Evolutionary conservation across 331 rosid genomes (phyloP).

Genomic region (Quercus phellos): DNA sequence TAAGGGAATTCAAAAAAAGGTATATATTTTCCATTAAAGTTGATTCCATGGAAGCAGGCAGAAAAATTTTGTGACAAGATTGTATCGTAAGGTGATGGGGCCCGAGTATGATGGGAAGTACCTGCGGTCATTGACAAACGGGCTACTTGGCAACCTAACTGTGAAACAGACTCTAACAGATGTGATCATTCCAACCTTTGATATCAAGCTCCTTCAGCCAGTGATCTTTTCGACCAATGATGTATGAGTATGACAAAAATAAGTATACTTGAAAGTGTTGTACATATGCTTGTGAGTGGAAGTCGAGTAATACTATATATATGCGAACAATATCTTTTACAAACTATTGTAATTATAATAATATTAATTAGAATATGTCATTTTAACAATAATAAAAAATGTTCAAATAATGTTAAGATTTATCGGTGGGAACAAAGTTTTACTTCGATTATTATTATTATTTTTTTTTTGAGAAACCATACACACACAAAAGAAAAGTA

Average conservation of each 20-base stretch:
- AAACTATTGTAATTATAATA: too few relatives aligned
- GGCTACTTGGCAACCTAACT: background rate
- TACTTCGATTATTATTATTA: too few relatives aligned
- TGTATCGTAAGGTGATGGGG: background rate
- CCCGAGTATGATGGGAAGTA: slow-evolving; percentile 25
- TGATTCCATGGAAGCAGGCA: background rate
- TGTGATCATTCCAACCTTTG: slow-evolving; percentile 30
- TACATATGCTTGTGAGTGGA: too few relatives aligned
- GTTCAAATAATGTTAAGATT: background rate
- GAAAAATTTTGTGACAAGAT: background rate
- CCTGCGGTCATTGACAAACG: background rate
- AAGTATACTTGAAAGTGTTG: too few relatives aligned
- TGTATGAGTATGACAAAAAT: slow-evolving; percentile 3
- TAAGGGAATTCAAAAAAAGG: too few relatives aligned
- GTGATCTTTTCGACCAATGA: slow-evolving; percentile 19
- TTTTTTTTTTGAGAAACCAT: too few relatives aligned
- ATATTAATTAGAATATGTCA: too few relatives aligned
- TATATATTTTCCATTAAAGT: background rate
- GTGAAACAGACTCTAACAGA: background rate
- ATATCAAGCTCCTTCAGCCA: slow-evolving; percentile 22
- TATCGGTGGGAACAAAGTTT: too few relatives aligned
- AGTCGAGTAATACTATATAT: too few relatives aligned
- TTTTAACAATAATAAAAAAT: too few relatives aligned
- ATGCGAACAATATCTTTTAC: background rate
- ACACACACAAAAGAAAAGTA: too few relatives aligned